Evolutionary conservation across 202 grass and related monocot genomes (phyloP).

Genomic region (Cymbopogon flexuosus): DNA sequence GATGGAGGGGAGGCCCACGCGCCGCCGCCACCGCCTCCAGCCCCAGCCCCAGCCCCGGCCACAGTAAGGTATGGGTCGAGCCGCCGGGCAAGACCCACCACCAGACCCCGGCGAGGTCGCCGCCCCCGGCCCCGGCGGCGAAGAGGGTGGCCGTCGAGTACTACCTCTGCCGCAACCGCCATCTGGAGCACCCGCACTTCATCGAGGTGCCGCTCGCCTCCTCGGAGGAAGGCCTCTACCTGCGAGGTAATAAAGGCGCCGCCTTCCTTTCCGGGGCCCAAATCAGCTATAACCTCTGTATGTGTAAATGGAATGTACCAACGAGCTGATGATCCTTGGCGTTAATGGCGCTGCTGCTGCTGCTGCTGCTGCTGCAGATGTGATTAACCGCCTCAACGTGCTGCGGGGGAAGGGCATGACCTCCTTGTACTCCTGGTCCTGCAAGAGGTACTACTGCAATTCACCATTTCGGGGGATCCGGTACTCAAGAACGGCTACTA

Average conservation of each 20-base stretch:
- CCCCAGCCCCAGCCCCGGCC: slow-evolving; percentile 75
- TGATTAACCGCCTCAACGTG: slow-evolving; percentile 80
- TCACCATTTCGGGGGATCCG: no score
- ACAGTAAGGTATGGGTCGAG: slow-evolving; percentile 81
- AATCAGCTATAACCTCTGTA: background rate
- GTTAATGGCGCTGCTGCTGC: background rate
- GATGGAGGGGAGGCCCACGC: slow-evolving; percentile 37
- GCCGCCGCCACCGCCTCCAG: no score
- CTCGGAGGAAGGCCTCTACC: slow-evolving; percentile 69
- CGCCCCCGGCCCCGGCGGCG: background rate
- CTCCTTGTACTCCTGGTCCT: slow-evolving; percentile 92
- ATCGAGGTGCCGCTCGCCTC: slow-evolving; percentile 83
- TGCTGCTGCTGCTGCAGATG: slow-evolving; percentile 53
- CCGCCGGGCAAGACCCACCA: slow-evolving; percentile 60
- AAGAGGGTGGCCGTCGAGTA: slow-evolving; percentile 86
- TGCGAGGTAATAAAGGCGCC: slow-evolving; percentile 60
- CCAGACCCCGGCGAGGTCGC: slow-evolving; percentile 31
- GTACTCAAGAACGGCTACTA: no score
- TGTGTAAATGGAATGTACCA: no score
- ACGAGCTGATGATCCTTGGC: background rate
- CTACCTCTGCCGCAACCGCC: slow-evolving; percentile 82
- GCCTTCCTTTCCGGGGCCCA: background rate
- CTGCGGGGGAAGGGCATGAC: slow-evolving; percentile 85
- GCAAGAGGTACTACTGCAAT: slow-evolving; percentile 78
- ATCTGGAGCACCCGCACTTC: slow-evolving; percentile 98